A percentile compares a stretch with the other conserved stretches of the same genome.
These are phyloP conservation scores for Talaromyces sp. DNA, from an alignment of 2,329 filamentous ascomycete species.

Conservation along the genomic window DNA sequence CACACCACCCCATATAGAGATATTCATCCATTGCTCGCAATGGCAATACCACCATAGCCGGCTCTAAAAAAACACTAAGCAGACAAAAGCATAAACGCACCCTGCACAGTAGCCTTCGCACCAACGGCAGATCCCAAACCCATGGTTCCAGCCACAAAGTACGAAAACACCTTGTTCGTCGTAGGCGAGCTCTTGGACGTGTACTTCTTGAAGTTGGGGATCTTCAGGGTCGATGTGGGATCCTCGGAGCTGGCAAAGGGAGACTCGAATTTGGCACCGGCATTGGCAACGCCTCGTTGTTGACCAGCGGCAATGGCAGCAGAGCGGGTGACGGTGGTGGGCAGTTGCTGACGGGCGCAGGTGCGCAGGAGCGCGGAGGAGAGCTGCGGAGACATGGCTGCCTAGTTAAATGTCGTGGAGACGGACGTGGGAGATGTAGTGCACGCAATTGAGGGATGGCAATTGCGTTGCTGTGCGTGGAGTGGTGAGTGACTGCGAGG, in stretches of 20 bases:
- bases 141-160: conserved; percentile 98
- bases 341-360: conserved; percentile 49
- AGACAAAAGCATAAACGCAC: conserved; percentile 56
- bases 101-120: conserved; percentile 96
- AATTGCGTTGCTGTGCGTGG: conserved; percentile 30
- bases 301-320: conserved; percentile 43
- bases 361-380: conserved; percentile 66
- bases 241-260: conserved; percentile 56
- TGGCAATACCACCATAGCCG: conserved; percentile 14
- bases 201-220: conserved; percentile 91
- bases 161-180: conserved; percentile 84
- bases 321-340: conserved; percentile 43
- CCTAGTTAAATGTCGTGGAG: conserved; percentile 1
- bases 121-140: conserved; percentile 88
- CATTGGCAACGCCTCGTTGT: conserved; percentile 40
- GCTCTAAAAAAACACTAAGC: background rate
- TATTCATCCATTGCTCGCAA: background rate
- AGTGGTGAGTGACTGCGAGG: background rate
- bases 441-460: conserved; percentile 23
- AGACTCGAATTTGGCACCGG: conserved; percentile 43
- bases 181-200: conserved; percentile 65
- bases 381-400: conserved; percentile 49
- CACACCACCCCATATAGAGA: background rate
- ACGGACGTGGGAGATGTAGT: background rate
- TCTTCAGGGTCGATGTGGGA: conserved; percentile 58